Evolutionary conservation across 78 protist species (phyloP).

Genomic region (Diacronema lutheri): DNA sequence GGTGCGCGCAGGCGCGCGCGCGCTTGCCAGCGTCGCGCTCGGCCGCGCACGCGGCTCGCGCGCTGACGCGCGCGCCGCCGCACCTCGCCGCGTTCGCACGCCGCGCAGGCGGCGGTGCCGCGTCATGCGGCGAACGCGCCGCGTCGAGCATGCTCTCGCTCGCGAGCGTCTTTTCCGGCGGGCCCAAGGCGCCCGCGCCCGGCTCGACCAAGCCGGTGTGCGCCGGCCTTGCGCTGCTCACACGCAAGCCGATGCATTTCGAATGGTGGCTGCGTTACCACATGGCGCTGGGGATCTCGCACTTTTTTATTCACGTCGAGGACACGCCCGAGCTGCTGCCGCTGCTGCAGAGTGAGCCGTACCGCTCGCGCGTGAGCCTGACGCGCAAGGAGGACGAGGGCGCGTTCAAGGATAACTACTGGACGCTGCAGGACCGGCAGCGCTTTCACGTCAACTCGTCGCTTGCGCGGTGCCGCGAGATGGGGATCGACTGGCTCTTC

Average conservation of each 20-base stretch:
- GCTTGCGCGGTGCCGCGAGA: neutral
- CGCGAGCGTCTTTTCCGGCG: too few species aligned
- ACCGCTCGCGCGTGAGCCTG: neutral
- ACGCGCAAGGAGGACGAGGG: neutral
- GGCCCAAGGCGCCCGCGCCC: too few species aligned
- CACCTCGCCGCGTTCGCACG: too few species aligned
- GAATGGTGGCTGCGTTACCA: conserved; percentile 16
- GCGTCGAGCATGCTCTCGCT: too few species aligned
- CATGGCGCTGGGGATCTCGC: neutral
- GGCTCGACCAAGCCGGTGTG: too few species aligned
- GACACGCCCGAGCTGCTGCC: conserved; percentile 11
- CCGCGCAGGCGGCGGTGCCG: too few species aligned
- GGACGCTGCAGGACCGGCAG: neutral
- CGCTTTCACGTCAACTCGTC: neutral
- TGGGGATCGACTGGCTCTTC: neutral
- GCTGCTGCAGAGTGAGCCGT: neutral
- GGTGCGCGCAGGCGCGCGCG: too few species aligned
- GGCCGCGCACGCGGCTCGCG: too few species aligned
- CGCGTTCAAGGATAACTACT: neutral
- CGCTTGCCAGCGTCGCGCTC: too few species aligned
- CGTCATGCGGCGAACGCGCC: too few species aligned
- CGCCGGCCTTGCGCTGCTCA: neutral
- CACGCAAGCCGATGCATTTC: neutral
- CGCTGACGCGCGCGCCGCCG: too few species aligned
- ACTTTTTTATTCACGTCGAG: neutral